Conservation (phyloP, 2,329 filamentous ascomycete genomes). For the Fusarium scirpi region DNA sequence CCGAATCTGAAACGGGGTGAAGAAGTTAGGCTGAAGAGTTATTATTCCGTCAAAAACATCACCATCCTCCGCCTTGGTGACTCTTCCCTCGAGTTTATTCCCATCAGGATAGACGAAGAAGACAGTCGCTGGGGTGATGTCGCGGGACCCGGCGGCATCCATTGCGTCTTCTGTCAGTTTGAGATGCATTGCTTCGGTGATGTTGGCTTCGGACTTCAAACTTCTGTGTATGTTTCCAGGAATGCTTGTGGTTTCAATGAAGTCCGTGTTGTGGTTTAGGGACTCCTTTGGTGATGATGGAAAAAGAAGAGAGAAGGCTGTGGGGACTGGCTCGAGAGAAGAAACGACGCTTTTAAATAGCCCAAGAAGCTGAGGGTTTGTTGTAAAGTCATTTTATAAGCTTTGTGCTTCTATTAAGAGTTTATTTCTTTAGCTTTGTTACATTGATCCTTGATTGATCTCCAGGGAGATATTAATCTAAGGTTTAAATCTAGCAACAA, state of each 20-base stretch:
- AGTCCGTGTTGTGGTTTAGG: neutral
- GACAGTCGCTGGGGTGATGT: neutral
- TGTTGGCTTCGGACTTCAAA: too few relatives aligned
- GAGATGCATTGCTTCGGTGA: neutral
- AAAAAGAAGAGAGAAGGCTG: neutral
- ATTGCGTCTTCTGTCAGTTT: neutral
- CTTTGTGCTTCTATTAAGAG: neutral
- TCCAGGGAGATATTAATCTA: neutral
- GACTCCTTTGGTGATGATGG: neutral
- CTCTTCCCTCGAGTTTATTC: rapidly evolving
- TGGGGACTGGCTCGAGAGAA: neutral
- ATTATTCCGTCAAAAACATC: too few relatives aligned
- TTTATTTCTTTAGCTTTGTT: neutral
- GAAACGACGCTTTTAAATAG: neutral
- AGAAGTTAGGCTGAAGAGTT: too few relatives aligned
- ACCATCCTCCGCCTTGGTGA: neutral
- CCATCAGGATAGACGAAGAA: neutral
- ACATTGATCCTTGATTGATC: neutral
- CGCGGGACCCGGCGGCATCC: neutral
- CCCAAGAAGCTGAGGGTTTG: neutral
- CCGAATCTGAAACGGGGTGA: neutral
- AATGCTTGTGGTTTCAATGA: neutral
- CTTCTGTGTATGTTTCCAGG: neutral
- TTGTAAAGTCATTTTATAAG: neutral
- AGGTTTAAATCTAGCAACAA: neutral